Conservation (phyloP, 192 early-diverging fungal genomes). For the Entomortierella chlamydospora region DNA sequence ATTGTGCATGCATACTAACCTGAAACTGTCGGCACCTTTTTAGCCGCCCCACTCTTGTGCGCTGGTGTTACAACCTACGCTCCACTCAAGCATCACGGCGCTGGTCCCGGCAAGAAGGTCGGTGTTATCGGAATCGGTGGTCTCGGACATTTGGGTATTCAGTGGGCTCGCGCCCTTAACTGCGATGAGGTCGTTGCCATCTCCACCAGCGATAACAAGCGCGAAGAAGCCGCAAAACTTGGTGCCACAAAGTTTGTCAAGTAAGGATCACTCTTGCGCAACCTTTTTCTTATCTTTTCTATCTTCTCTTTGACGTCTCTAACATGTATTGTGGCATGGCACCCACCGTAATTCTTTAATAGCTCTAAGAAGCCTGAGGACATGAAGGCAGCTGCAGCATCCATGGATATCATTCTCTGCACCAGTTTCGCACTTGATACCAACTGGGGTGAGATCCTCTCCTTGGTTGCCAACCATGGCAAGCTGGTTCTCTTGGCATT, state of each 20-base stretch:
- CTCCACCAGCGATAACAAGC: constrained; percentile 59
- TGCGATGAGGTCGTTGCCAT: constrained; percentile 64
- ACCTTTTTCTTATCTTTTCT: not conserved
- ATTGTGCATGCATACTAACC: no score
- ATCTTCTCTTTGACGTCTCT: no score
- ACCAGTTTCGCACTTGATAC: constrained; percentile 48
- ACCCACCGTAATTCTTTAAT: no score
- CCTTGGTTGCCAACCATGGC: constrained; percentile 66
- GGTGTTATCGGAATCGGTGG: constrained; percentile 76
- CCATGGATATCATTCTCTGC: constrained; percentile 52
- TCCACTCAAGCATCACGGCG: constrained; percentile 61
- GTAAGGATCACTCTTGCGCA: constrained; percentile 9
- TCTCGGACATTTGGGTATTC: constrained; percentile 75
- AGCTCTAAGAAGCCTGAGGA: constrained; percentile 44
- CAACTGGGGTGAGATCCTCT: constrained; percentile 61
- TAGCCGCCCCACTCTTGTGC: constrained; percentile 82
- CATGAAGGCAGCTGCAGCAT: constrained; percentile 20
- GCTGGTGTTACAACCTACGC: constrained; percentile 80
- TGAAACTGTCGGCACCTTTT: no score
- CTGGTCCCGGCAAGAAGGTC: constrained; percentile 59
- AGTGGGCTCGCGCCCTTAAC: constrained; percentile 66
- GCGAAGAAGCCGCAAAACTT: constrained; percentile 61
- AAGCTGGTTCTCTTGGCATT: constrained; percentile 74
- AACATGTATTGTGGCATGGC: no score
- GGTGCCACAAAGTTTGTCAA: constrained; percentile 69